phyloP scores from a whole-genome alignment of 148 eudicot species.

The Chenopodium quinoa region DNA sequence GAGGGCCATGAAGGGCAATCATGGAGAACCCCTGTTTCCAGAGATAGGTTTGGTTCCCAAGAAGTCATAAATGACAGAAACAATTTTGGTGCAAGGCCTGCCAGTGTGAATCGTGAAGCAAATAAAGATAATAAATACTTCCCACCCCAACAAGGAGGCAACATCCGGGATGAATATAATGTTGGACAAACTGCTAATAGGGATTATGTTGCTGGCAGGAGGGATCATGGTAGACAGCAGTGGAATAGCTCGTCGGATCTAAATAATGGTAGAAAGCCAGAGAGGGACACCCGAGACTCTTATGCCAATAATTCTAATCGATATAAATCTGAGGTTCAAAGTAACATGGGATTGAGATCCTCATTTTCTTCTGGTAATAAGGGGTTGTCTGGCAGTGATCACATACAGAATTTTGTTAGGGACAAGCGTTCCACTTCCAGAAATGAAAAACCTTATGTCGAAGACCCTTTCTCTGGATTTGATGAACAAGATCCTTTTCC shows the following conservation, averaged over 20 bases:
- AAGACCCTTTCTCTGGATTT: slow-evolving; percentile 58
- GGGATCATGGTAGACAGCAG: slow-evolving; percentile 53
- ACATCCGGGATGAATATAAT: slow-evolving; percentile 33
- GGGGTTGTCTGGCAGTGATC: slow-evolving; percentile 43
- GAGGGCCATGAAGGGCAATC: slow-evolving; percentile 52
- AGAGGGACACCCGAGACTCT: slow-evolving; percentile 37
- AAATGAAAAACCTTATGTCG: slow-evolving; percentile 48
- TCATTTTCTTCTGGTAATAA: slow-evolving; percentile 49
- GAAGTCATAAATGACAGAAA: slow-evolving; percentile 32
- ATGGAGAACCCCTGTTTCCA: slow-evolving; percentile 47
- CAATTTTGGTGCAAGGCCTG: slow-evolving; percentile 37
- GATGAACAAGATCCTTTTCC: slow-evolving; percentile 77
- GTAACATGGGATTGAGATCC: slow-evolving; percentile 38
- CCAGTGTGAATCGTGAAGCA: slow-evolving; percentile 31
- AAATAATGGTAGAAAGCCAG: slow-evolving; percentile 41
- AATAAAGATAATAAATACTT: slow-evolving; percentile 48
- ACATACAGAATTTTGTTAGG: slow-evolving; percentile 46
- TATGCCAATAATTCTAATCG: slow-evolving; percentile 43
- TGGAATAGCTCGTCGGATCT: slow-evolving; percentile 42
- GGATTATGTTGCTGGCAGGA: slow-evolving; percentile 46
- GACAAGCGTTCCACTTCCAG: slow-evolving; percentile 55
- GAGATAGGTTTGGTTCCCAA: slow-evolving; percentile 39
- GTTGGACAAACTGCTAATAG: slow-evolving; percentile 29
- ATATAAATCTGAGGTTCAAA: slow-evolving; percentile 44
- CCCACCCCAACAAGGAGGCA: slow-evolving; percentile 43